Evolutionary conservation across 2,329 filamentous ascomycete genomes (phyloP).

Genomic region (Talaromyces sp.): DNA sequence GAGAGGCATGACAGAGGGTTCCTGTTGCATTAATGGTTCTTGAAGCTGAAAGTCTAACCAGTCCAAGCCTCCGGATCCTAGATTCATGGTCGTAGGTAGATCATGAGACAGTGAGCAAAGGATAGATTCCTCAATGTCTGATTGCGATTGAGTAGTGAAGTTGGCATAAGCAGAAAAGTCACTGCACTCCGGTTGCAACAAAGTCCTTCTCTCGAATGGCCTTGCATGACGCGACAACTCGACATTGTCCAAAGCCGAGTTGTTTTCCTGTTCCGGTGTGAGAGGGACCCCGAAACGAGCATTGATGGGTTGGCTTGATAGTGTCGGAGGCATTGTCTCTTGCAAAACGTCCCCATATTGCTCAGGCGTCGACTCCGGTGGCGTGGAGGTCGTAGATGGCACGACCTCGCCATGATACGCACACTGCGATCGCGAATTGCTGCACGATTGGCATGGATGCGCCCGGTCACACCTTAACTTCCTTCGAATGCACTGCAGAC

Average conservation of each 20-base stretch:
- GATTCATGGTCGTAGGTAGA: background rate
- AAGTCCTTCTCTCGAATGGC: background rate
- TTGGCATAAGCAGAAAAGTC: background rate
- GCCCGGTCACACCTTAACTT: conserved; percentile 13
- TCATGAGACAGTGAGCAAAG: background rate
- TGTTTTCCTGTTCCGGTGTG: background rate
- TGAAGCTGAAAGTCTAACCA: conserved; percentile 18
- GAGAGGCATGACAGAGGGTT: background rate
- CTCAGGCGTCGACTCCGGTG: background rate
- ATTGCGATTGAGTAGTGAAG: background rate
- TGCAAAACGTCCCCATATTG: background rate
- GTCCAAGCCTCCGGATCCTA: conserved; percentile 11
- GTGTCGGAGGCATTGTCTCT: background rate
- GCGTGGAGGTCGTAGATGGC: background rate
- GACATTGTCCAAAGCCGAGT: background rate
- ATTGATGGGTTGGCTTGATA: background rate
- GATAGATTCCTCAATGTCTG: background rate
- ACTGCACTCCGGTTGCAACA: background rate
- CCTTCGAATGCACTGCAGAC: conserved; percentile 3
- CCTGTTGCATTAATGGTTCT: conserved; percentile 3
- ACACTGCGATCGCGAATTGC: conserved; percentile 2
- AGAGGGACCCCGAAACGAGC: background rate
- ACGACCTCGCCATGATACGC: background rate
- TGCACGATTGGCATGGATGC: conserved; percentile 12
- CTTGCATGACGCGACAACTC: background rate